phyloP scores from a whole-genome alignment of 2,329 filamentous ascomycete genomes.

The Cladophialophora immunda region DNA sequence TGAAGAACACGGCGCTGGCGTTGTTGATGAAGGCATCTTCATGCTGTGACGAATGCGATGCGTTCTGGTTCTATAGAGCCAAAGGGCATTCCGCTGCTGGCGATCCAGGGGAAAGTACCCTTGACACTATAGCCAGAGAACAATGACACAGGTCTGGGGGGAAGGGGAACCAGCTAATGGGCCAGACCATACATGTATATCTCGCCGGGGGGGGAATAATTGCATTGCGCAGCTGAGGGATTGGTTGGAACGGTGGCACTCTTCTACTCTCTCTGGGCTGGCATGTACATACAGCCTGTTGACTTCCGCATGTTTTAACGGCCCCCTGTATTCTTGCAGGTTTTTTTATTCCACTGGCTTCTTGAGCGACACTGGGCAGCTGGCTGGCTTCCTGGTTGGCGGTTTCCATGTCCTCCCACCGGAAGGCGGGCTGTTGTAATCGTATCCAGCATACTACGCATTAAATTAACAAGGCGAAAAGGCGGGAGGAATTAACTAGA shows the following conservation, averaged over 20 bases:
- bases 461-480: neutral
- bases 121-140: neutral
- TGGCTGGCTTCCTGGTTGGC: neutral
- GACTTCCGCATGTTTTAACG: neutral
- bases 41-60: neutral
- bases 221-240: too few species aligned
- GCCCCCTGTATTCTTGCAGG: neutral
- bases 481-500: neutral
- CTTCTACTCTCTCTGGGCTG: neutral
- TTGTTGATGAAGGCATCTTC: conserved; percentile 3
- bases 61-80: neutral
- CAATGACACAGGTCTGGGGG: neutral
- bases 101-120: neutral
- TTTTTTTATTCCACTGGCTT: neutral
- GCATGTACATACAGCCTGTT: neutral
- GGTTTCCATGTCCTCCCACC: neutral
- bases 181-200: too few species aligned
- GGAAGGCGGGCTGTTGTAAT: neutral
- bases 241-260: neutral
- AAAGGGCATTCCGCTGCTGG: neutral
- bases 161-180: neutral
- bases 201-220: too few species aligned
- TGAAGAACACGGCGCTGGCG: neutral
- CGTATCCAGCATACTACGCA: neutral
- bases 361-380: neutral